Percentiles rank a stretch among this genome's conserved stretches.
Conservation (phyloP, 2,329 filamentous ascomycete species). For the Cercospora sesami region DNA sequence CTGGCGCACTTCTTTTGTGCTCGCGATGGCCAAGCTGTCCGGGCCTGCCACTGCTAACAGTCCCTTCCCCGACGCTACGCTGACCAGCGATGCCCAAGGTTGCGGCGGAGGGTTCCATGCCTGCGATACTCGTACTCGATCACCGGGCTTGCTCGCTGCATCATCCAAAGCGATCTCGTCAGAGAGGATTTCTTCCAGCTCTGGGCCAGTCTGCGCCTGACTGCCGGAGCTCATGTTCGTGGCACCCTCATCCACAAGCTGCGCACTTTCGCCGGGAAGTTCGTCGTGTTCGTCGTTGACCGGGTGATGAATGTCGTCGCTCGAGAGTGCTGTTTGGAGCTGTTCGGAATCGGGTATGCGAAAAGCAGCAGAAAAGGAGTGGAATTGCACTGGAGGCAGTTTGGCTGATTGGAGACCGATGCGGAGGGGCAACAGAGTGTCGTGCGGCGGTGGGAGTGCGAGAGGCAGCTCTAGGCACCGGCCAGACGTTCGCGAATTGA, state of each 20-base stretch:
- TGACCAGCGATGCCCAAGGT: constrained; percentile 77
- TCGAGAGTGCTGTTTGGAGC: constrained; percentile 10
- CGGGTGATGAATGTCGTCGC: background rate
- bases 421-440: constrained; percentile 16
- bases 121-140: constrained; percentile 10
- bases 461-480: constrained; percentile 16
- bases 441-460: constrained; percentile 10
- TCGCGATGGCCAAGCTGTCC: constrained; percentile 72
- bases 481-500: background rate
- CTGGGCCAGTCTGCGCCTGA: constrained; percentile 65
- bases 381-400: constrained; percentile 23
- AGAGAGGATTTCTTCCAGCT: constrained; percentile 65
- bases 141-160: constrained; percentile 51
- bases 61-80: constrained; percentile 75
- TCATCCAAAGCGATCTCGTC: constrained; percentile 78
- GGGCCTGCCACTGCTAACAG: constrained; percentile 86
- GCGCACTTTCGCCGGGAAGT: background rate
- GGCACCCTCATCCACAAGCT: constrained; percentile 12
- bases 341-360: constrained; percentile 4
- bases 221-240: constrained; percentile 17
- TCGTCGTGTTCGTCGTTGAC: constrained; percentile 13
- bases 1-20: constrained; percentile 74
- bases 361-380: constrained; percentile 22
- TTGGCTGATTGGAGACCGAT: constrained; percentile 18
- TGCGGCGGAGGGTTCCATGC: constrained; percentile 61